phyloP scores from a whole-genome alignment of 345 rosid species.

The Carallia pectinifolia region DNA sequence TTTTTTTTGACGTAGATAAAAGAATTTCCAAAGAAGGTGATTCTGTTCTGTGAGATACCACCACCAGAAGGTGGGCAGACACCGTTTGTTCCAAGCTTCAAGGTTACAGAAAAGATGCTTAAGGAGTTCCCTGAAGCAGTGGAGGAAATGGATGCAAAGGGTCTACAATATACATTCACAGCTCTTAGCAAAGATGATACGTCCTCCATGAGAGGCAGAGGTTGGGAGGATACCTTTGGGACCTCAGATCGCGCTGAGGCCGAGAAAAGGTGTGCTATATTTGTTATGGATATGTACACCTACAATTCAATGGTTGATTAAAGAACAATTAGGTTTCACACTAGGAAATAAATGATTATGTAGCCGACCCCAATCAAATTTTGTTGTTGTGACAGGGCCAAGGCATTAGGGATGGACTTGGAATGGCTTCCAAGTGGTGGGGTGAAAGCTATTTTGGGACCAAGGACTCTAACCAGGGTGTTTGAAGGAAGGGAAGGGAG shows the following conservation, averaged over 20 bases:
- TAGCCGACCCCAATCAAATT: background rate
- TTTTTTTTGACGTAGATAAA: slow-evolving; percentile 32
- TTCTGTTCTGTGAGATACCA: slow-evolving; percentile 60
- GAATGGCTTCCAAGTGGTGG: slow-evolving; percentile 58
- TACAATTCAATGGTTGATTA: too few species aligned
- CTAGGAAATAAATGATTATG: too few species aligned
- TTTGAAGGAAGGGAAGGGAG: slow-evolving; percentile 64
- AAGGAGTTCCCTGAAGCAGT: slow-evolving; percentile 55
- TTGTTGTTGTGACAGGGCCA: slow-evolving; percentile 29
- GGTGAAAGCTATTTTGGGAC: slow-evolving; percentile 38
- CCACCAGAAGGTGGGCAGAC: slow-evolving; percentile 70
- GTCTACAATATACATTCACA: slow-evolving; percentile 45
- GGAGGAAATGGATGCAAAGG: slow-evolving; percentile 58
- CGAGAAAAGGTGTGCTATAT: slow-evolving; percentile 36
- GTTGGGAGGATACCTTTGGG: slow-evolving; percentile 65
- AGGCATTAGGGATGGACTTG: slow-evolving; percentile 52
- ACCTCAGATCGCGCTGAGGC: slow-evolving; percentile 52
- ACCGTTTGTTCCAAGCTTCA: slow-evolving; percentile 71
- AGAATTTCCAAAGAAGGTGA: slow-evolving; percentile 46
- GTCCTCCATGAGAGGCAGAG: slow-evolving; percentile 61
- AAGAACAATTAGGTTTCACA: too few species aligned
- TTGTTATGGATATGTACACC: too few species aligned
- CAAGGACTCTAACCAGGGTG: slow-evolving; percentile 48
- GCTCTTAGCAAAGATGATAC: slow-evolving; percentile 40
- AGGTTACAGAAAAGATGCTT: slow-evolving; percentile 54